phyloP scores from a whole-genome alignment of 495 filamentous ascomycete genomes.

The Xylaria nigripes region DNA sequence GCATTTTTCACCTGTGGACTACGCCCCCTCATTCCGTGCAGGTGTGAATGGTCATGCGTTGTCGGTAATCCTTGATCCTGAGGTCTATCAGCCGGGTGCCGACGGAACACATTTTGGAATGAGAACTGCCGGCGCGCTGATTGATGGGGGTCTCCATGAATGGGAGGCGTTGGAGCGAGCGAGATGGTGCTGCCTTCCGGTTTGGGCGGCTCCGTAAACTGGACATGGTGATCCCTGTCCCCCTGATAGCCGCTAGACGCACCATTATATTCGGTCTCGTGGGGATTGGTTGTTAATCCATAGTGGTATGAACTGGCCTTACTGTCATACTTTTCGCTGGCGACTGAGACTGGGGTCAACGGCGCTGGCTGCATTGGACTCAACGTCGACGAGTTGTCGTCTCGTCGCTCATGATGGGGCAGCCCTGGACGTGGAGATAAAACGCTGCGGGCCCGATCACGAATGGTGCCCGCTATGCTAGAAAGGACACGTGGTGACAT shows the following conservation, averaged over 20 bases:
- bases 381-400: conserved; percentile 24
- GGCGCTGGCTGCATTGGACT: conserved; percentile 52
- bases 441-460: conserved; percentile 45
- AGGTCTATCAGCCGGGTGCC: conserved; percentile 32
- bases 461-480: conserved; percentile 53
- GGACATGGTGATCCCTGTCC: conserved; percentile 31
- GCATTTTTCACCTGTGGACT: conserved; percentile 39
- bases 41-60: conserved; percentile 19
- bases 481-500: conserved; percentile 44
- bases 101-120: conserved; percentile 73
- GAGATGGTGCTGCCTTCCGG: conserved; percentile 24
- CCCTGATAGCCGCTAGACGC: conserved; percentile 27
- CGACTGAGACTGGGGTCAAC: conserved; percentile 51
- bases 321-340: conserved; percentile 37
- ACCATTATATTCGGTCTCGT: conserved; percentile 33
- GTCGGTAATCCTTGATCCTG: conserved; percentile 20
- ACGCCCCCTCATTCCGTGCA: conserved; percentile 40
- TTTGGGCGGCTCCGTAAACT: conserved; percentile 29
- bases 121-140: conserved; percentile 73
- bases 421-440: conserved; percentile 37
- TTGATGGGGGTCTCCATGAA: conserved; percentile 28
- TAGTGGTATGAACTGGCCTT: conserved; percentile 34
- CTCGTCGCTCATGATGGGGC: conserved; percentile 19
- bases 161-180: conserved; percentile 40
- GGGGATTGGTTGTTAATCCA: conserved; percentile 13